Evolutionary conservation across 768 basidiomycete genomes (phyloP).

Genomic region (Stropharia rugosoannulata): DNA sequence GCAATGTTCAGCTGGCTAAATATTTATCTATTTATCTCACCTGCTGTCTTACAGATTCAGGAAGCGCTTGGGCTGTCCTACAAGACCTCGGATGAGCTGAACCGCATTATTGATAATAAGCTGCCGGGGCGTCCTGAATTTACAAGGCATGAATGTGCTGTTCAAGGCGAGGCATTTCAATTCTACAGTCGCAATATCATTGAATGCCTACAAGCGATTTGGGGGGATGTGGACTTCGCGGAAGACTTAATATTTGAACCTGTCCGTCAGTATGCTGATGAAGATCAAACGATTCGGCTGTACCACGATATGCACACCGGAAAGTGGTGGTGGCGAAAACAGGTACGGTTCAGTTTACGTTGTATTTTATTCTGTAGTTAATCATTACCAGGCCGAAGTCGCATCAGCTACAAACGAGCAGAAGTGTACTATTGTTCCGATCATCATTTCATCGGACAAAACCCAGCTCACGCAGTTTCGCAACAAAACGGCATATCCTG

Average conservation of each 20-base stretch:
- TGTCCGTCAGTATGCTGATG: not conserved
- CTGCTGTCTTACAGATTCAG: not conserved
- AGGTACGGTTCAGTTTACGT: no score
- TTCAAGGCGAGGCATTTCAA: not conserved
- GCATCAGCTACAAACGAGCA: not conserved
- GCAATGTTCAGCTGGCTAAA: not conserved
- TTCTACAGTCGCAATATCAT: not conserved
- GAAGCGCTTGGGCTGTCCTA: not conserved
- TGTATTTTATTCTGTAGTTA: no score
- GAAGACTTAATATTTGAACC: not conserved
- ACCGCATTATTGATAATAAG: not conserved
- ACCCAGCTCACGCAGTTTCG: not conserved
- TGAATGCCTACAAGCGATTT: not conserved
- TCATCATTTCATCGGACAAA: constrained; percentile 2
- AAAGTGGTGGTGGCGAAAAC: not conserved
- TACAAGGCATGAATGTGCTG: not conserved
- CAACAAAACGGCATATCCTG: constrained; percentile 1
- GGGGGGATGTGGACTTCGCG: not conserved
- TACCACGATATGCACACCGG: not conserved
- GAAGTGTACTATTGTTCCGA: not conserved
- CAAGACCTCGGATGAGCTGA: not conserved
- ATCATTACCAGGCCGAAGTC: no score
- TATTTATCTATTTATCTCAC: no score
- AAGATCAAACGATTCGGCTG: not conserved
- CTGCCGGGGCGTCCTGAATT: not conserved